phyloP scores from a whole-genome alignment of 2,329 filamentous ascomycete genomes.

The Acrocalymma vagum region DNA sequence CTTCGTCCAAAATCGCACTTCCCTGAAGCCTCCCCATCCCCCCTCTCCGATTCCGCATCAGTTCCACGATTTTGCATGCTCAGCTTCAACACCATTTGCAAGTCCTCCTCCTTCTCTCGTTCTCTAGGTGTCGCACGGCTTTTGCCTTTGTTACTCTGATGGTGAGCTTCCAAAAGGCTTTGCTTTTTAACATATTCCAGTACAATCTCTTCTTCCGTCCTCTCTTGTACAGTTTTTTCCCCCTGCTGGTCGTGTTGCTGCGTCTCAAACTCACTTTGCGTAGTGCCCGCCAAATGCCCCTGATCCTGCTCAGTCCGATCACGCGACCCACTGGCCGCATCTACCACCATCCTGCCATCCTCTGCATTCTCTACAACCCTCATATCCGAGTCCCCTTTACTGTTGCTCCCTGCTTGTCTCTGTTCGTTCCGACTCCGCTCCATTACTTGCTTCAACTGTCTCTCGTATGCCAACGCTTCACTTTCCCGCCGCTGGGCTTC shows the following conservation, averaged over 20 bases:
- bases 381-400: neutral
- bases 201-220: conserved; percentile 75
- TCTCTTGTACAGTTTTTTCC: conserved; percentile 44
- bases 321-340: neutral
- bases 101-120: conserved; percentile 27
- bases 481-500: conserved; percentile 7
- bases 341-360: conserved; percentile 2
- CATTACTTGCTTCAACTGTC: conserved; percentile 8
- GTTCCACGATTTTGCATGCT: too few relatives aligned
- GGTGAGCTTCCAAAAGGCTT: conserved; percentile 72
- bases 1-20: too few relatives aligned
- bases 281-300: conserved; percentile 28
- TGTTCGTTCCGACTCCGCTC: conserved; percentile 10
- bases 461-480: conserved; percentile 9
- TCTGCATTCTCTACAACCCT: conserved; percentile 2
- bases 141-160: conserved; percentile 35
- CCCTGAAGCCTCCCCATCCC: neutral
- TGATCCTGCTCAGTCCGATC: conserved; percentile 17
- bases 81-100: conserved; percentile 28
- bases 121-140: conserved; percentile 33
- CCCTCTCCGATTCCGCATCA: conserved; percentile 16
- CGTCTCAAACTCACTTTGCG: conserved; percentile 21
- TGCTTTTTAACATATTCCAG: conserved; percentile 80
- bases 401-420: neutral
- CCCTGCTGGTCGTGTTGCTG: conserved; percentile 48